These are phyloP conservation scores for Pythium diclinum DNA, from an alignment of 352 stramenopile genomes.

Conservation along the genomic window DNA sequence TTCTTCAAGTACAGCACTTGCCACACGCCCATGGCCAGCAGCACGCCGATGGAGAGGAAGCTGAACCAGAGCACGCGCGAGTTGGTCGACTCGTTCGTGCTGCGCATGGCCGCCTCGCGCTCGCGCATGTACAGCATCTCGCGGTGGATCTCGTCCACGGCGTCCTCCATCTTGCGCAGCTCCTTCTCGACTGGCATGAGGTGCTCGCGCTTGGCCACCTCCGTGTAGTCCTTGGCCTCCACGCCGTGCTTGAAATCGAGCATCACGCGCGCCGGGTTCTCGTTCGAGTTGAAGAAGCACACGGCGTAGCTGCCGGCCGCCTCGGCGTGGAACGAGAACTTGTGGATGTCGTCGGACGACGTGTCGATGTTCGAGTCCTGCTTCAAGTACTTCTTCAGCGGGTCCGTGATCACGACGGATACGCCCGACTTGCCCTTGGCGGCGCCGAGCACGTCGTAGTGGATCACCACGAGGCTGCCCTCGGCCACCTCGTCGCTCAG, in stretches of 20 bases:
- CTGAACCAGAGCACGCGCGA: constrained; percentile 89
- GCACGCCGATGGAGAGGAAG: constrained; percentile 85
- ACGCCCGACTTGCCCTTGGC: constrained; percentile 68
- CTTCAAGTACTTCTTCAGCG: constrained; percentile 74
- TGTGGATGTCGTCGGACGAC: constrained; percentile 75
- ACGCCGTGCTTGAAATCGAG: constrained; percentile 88
- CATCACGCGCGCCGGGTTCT: constrained; percentile 67
- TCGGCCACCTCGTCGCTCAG: constrained; percentile 81
- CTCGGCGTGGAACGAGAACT: constrained; percentile 81
- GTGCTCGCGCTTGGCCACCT: constrained; percentile 87
- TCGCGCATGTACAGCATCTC: constrained; percentile 91
- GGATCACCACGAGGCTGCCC: constrained; percentile 73
- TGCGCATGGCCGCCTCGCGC: constrained; percentile 80
- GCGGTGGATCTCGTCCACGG: constrained; percentile 85
- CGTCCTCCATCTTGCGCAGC: constrained; percentile 88
- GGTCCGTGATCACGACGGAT: constrained; percentile 69
- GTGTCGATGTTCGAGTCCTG: constrained; percentile 84
- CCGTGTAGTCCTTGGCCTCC: constrained; percentile 87
- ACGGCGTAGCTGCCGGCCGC: constrained; percentile 64
- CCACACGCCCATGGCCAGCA: constrained; percentile 83
- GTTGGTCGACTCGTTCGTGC: constrained; percentile 90
- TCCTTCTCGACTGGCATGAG: constrained; percentile 88
- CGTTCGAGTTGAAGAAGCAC: constrained; percentile 83
- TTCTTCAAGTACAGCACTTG: constrained; percentile 90
- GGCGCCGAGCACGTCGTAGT: constrained; percentile 78